phyloP scores from a whole-genome alignment of 2,329 filamentous ascomycete genomes.

The Penicillium freii region DNA sequence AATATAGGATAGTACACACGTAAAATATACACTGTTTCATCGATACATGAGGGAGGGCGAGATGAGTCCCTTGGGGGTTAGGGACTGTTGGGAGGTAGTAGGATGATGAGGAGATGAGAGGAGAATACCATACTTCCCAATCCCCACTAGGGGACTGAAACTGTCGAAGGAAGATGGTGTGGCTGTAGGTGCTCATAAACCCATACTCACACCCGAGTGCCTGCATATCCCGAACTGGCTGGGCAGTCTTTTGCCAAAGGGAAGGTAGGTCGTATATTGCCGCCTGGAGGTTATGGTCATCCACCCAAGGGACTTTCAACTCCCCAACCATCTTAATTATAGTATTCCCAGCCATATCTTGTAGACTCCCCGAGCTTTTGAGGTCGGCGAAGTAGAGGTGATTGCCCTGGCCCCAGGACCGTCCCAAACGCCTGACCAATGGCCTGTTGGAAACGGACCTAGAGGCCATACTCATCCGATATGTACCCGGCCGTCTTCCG shows the following conservation, averaged over 20 bases:
- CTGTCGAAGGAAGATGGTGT: background rate
- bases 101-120: background rate
- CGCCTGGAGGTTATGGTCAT: background rate
- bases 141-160: background rate
- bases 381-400: background rate
- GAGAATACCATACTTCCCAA: background rate
- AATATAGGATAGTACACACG: background rate
- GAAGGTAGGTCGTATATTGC: no score
- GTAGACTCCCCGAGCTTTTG: background rate
- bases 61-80: background rate
- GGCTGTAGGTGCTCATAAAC: background rate
- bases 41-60: background rate
- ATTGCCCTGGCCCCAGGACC: background rate
- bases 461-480: conserved; percentile 1
- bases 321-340: background rate
- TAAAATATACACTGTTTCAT: background rate
- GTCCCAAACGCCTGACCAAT: background rate
- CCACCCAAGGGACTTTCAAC: background rate
- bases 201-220: background rate
- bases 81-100: background rate
- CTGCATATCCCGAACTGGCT: background rate
- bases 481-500: background rate
- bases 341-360: background rate
- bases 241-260: background rate
- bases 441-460: background rate